Evolutionary conservation across 1,284 basidiomycete genomes (phyloP).

Genomic region (Ustilago shanxiensis): DNA sequence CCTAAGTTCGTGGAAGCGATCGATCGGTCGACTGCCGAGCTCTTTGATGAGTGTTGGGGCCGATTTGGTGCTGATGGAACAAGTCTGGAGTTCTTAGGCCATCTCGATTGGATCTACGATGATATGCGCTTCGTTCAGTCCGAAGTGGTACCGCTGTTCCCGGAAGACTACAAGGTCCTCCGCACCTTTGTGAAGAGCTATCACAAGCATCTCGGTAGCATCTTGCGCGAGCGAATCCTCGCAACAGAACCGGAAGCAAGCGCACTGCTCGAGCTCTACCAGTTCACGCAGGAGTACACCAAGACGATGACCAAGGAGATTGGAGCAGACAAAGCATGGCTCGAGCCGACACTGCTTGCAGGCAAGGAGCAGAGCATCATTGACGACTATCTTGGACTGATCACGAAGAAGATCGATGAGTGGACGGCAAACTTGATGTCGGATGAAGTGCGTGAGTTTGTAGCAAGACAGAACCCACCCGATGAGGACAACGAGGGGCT

Average conservation of each 20-base stretch:
- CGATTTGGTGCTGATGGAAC: slow-evolving; percentile 75
- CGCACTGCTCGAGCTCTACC: slow-evolving; percentile 85
- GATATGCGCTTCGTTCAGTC: slow-evolving; percentile 91
- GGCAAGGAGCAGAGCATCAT: slow-evolving; percentile 93
- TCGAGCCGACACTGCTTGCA: slow-evolving; percentile 79
- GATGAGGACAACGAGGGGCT: slow-evolving; percentile 89
- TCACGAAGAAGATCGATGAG: slow-evolving; percentile 95
- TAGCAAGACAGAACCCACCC: slow-evolving; percentile 83
- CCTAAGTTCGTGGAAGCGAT: slow-evolving; percentile 88
- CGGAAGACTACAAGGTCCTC: slow-evolving; percentile 89
- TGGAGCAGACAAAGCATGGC: slow-evolving; percentile 76
- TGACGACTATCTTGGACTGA: slow-evolving; percentile 93
- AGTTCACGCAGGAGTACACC: slow-evolving; percentile 95
- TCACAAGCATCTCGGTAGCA: slow-evolving; percentile 86
- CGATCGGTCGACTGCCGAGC: slow-evolving; percentile 80
- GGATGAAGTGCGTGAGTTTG: slow-evolving; percentile 88
- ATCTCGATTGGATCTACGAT: slow-evolving; percentile 90
- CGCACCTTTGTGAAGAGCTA: slow-evolving; percentile 88
- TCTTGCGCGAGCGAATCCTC: slow-evolving; percentile 80
- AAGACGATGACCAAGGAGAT: slow-evolving; percentile 90
- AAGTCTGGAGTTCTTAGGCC: slow-evolving; percentile 81
- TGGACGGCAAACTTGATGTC: slow-evolving; percentile 95
- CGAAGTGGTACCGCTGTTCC: slow-evolving; percentile 89
- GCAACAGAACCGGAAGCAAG: slow-evolving; percentile 84
- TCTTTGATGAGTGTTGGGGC: slow-evolving; percentile 80